Evolutionary conservation across 2,329 filamentous ascomycete genomes (phyloP), one percentile per base, ranked within the genome.

Genomic region (Cadophora gregata): DNA sequence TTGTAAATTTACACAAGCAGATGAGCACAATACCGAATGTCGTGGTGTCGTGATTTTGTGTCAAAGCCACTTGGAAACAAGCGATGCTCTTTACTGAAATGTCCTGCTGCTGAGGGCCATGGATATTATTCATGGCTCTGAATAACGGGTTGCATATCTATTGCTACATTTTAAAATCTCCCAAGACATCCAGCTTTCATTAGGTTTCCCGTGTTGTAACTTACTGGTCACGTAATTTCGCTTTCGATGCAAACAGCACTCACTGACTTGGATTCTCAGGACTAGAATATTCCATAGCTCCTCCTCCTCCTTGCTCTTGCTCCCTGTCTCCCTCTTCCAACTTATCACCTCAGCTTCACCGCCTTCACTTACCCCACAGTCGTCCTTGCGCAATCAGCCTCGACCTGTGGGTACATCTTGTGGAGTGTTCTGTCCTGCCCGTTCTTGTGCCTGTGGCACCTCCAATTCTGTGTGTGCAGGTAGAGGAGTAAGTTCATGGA

Each of bases 351-450:
- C 31, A 33, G 27, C n/a, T 36, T 56, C 53, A 56, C 53, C 55
- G 55, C 55, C 55, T 58, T 58, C 31, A 21, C 36, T 38, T 53
- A 53, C 50, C 50, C 50, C 25, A 31, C 25, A 31, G 16, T 19
- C 50, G 42, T 21, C 19, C 19, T 24, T 24, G 31, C n/a, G 33
- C 21, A 6, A 58, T 42, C 55, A 58, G 55, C 55, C 55, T 58
- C 55, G 42, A 42, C n/a, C 25, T 36, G 42, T 47, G 42, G 42
- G n/a, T 47, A 47, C 7, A 10, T 48, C 7, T 21, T 31, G 14
- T 1, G 27, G n/a, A n/a, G n/a, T n/a, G n/a, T n/a, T 42, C 10
- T 42, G 38, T 42, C 14, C 38, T 42, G 38, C 14, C 14, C 38
- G n/a, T n/a, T n/a, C n/a, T n/a, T n/a, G n/a, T n/a, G n/a, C n/a